phyloP scores from a whole-genome alignment of 2,329 filamentous ascomycete genomes.

The Allantophomopsis cytisporea region DNA sequence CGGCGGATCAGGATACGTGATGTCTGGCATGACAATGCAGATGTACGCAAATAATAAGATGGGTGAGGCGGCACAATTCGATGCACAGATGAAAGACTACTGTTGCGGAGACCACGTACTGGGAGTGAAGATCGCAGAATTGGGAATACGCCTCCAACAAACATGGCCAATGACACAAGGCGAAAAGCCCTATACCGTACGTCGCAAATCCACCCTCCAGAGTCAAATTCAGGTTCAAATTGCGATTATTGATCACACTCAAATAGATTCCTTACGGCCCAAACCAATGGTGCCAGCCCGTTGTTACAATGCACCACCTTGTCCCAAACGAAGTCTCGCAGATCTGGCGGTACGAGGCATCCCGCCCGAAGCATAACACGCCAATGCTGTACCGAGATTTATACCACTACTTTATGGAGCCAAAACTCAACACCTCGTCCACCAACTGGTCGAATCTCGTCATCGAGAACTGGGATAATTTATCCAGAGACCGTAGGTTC shows the following conservation, averaged over 20 bases:
- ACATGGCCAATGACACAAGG: constrained; percentile 40
- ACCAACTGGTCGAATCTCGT: constrained; percentile 2
- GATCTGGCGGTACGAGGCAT: constrained; percentile 39
- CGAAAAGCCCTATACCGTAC: constrained; percentile 32
- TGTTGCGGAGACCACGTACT: constrained; percentile 41
- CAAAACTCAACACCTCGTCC: constrained; percentile 21
- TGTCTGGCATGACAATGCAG: constrained; percentile 37
- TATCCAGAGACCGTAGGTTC: constrained; percentile 32
- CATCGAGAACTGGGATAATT: constrained; percentile 37
- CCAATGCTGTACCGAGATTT: constrained; percentile 32
- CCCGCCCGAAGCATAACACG: constrained; percentile 7
- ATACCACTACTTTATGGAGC: constrained; percentile 32
- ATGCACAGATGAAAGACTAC: constrained; percentile 22
- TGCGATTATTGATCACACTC: too few relatives aligned
- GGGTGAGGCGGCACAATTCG: constrained; percentile 31
- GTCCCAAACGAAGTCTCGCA: constrained; percentile 34
- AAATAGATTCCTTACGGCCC: constrained; percentile 23
- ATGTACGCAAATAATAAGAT: constrained; percentile 26
- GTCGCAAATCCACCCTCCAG: too few relatives aligned
- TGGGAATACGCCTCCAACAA: constrained; percentile 25
- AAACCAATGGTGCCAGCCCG: constrained; percentile 37
- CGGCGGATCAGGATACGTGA: constrained; percentile 39
- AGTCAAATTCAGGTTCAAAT: too few relatives aligned
- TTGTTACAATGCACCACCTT: constrained; percentile 44
- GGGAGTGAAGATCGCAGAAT: constrained; percentile 30